Evolutionary conservation across 495 filamentous ascomycete species (phyloP).

Genomic region (Wilcoxina mikolae): DNA sequence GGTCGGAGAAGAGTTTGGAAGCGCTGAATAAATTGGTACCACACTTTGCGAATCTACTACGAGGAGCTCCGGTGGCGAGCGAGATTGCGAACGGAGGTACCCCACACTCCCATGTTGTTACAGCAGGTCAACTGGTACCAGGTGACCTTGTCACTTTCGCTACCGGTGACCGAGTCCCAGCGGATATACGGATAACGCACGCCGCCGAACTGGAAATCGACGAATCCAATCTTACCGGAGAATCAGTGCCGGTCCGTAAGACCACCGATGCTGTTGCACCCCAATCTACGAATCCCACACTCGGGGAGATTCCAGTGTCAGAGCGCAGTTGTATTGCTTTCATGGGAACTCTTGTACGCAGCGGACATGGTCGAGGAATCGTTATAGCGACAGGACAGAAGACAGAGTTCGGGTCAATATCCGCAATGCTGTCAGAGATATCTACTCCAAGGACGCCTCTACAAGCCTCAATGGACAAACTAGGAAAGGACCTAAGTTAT

Average conservation of each 20-base stretch:
- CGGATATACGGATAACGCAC: slow-evolving; percentile 86
- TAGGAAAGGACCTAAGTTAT: slow-evolving; percentile 87
- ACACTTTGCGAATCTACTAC: slow-evolving; percentile 81
- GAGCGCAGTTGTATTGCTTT: slow-evolving; percentile 54
- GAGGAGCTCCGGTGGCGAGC: slow-evolving; percentile 37
- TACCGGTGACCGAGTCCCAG: slow-evolving; percentile 89
- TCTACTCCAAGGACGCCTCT: slow-evolving; percentile 88
- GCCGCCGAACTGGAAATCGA: slow-evolving; percentile 82
- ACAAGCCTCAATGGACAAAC: slow-evolving; percentile 89
- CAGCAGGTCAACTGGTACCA: slow-evolving; percentile 71
- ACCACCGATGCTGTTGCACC: slow-evolving; percentile 45
- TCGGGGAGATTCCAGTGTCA: slow-evolving; percentile 23
- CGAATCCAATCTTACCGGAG: slow-evolving; percentile 91
- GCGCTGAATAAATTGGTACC: slow-evolving; percentile 86
- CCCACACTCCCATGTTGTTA: slow-evolving; percentile 64
- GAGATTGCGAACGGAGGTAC: slow-evolving; percentile 42
- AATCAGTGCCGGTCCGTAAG: slow-evolving; percentile 84
- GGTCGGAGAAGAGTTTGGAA: slow-evolving; percentile 94
- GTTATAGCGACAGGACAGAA: slow-evolving; percentile 85
- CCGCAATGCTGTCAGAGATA: slow-evolving; percentile 77
- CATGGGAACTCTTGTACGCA: slow-evolving; percentile 94
- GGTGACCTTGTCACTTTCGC: slow-evolving; percentile 88
- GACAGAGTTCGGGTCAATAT: slow-evolving; percentile 95
- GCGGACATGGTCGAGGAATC: slow-evolving; percentile 88
- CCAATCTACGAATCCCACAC: slow-evolving; percentile 17